phyloP scores from a whole-genome alignment of 2,329 filamentous ascomycete genomes.

The Huntiella savannae region DNA sequence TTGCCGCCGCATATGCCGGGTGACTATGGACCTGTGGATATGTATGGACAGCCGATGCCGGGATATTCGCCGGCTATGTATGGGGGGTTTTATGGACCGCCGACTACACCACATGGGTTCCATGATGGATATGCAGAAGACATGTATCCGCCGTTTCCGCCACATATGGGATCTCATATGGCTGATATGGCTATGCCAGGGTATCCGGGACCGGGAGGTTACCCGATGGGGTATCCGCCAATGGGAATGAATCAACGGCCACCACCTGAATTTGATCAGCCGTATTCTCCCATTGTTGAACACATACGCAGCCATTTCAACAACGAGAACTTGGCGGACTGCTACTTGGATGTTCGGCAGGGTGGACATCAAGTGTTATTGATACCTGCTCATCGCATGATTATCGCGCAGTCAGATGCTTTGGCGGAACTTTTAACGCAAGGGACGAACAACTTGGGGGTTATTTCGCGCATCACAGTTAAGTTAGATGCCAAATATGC shows the following conservation, averaged over 20 bases:
- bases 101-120: constrained; percentile 38
- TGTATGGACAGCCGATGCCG: constrained; percentile 21
- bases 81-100: constrained; percentile 23
- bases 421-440: constrained; percentile 11
- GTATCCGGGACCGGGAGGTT: no score
- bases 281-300: constrained; percentile 11
- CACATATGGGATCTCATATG: constrained; percentile 4
- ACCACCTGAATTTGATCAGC: no score
- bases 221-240: no score
- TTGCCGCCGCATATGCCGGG: no score
- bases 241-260: no score
- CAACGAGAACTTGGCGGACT: constrained; percentile 22
- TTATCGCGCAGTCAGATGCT: constrained; percentile 31
- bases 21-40: constrained; percentile 22
- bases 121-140: constrained; percentile 33
- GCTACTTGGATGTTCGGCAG: constrained; percentile 24
- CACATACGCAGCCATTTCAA: constrained; percentile 18
- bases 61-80: constrained; percentile 11
- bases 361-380: constrained; percentile 19
- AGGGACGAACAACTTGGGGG: no score
- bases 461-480: no score
- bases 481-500: constrained; percentile 27
- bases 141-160: constrained; percentile 7
- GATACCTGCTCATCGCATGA: constrained; percentile 34
- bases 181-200: not conserved